Evolutionary conservation across 139 green algal genomes (phyloP), one percentile per base, ranked within the genome.

Genomic region (Micractinium sp.): DNA sequence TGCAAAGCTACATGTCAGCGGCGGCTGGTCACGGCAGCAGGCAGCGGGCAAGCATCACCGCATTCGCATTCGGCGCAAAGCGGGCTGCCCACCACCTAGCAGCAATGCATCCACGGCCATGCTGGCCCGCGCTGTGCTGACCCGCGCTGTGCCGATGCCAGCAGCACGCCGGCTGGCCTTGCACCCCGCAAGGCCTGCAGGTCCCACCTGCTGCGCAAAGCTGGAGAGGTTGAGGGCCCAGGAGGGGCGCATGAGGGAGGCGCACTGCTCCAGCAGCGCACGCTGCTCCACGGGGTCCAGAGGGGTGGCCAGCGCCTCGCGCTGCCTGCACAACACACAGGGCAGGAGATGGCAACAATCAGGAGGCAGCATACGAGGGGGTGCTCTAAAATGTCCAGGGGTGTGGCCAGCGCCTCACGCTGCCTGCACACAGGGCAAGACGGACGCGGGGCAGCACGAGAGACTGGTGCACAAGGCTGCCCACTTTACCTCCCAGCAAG

Each of bases 231-330:
- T 71, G 63, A 90, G 61, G 16, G 63, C 76, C 86, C 86, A 90
- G 1, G 77, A 60, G 61, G 86, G 86, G 38, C 86, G 86, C 75
- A 84, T 86, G 18, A 71, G 36, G 19, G 76, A 63, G 0, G 77
- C 78, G 15, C 60, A 81, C 76, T 90, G 61, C 77, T 90, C 75
- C 86, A 69, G n/a, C 86, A 80, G 61, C 13, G 86, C 86, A 0
- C 86, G 86, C 16, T 81, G 36, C 63, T 90, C 77, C 33, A 71
- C 77, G 2, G 77, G 77, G 61, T 81, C 61, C 23, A 81, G 61
- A 14, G 77, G 86, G 9, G 77, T 86, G 86, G 86, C 77, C 69
- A 87, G 67, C 87, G 66, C 67, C 80, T 81, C 78, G 25, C 31
- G 66, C 66, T 87, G 87, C 66, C 87, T 76, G 82, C 35, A 27